phyloP scores from a whole-genome alignment of 2,329 filamentous ascomycete genomes.

The Neurospora crassa region DNA sequence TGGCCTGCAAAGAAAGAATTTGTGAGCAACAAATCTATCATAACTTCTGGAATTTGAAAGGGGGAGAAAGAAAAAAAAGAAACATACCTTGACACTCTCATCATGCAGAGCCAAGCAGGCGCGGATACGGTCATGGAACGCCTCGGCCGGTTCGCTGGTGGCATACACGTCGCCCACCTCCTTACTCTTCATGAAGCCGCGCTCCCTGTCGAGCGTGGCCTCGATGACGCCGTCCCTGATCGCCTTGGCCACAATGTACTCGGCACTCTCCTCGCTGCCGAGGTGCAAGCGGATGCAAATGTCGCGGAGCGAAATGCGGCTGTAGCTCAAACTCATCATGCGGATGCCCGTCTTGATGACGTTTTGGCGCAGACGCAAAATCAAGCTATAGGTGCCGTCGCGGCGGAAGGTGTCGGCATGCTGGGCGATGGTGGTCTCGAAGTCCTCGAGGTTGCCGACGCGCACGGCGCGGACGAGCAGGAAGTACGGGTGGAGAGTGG shows the following conservation, averaged over 20 bases:
- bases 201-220: slow-evolving; percentile 86
- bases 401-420: slow-evolving; percentile 80
- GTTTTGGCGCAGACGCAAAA: slow-evolving; percentile 90
- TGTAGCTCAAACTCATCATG: slow-evolving; percentile 98
- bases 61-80: not conserved
- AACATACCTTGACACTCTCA: slow-evolving; percentile 86
- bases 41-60: no score
- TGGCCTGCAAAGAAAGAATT: slow-evolving; percentile 49
- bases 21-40: no score
- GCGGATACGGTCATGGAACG: slow-evolving; percentile 92
- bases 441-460: slow-evolving; percentile 90
- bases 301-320: slow-evolving; percentile 89
- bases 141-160: slow-evolving; percentile 89
- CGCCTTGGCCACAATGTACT: slow-evolving; percentile 98
- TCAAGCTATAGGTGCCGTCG: slow-evolving; percentile 91
- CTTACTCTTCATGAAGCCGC: slow-evolving; percentile 97
- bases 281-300: slow-evolving; percentile 93
- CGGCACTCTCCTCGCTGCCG: slow-evolving; percentile 91
- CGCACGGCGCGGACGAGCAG: slow-evolving; percentile 89
- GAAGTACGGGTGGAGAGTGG: slow-evolving; percentile 85
- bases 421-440: slow-evolving; percentile 74
- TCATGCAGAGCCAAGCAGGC: slow-evolving; percentile 89
- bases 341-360: slow-evolving; percentile 99
- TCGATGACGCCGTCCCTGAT: slow-evolving; percentile 97
- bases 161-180: slow-evolving; percentile 93